Base-by-base conservation (phyloP, 441 rosid genomes). In the Iberis amara region DNA sequence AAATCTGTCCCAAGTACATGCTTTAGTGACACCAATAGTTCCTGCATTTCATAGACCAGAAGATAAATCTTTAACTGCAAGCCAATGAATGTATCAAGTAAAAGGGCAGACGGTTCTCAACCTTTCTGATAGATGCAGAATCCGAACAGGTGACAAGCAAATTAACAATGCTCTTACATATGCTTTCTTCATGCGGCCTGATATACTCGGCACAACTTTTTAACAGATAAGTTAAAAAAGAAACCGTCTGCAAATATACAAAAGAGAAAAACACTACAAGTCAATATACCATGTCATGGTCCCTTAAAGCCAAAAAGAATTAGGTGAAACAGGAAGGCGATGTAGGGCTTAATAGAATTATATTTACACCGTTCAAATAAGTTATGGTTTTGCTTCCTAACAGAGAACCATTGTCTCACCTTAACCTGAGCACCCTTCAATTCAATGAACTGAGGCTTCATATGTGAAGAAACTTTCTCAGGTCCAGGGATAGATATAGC, bases 1-100 rank as follows among this genome's bases (percentile, higher is more conserved):
- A 89, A 94, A 77, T 94, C 99, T 39, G 99, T 94, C 54, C 97
- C 97, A 39, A 94, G 80, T 47, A 94, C 97, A 79, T 94, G 99
- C 73, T 94, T 94, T 43, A 94, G 70, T 37, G 99, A 90, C 52
- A 94, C 95, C 47, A 94, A 72, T 59, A 94, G 69, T 68, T 94
- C 99, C 97, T 94, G 87, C 76, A 80, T 51, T 53, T 68, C 66
- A 65, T 52, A 59, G 5, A 53, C 62, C 55, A 41, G 36, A 14
- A 61, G 23, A 51, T 37, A 51, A 70, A 26, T 39, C 28, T 49
- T 47, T 57, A 41, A 59, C 40, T 15, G 56, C 47, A 64, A 11
- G 67, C 41, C 12, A 18, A 28, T n/a, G 13, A 56, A 45, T 31
- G 32, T 18, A 8, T 36, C 42, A 59, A 18, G 50, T 26, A 37